phyloP scores from a whole-genome alignment of 805 yeast genomes.

The Pichia thaimueangensis region DNA sequence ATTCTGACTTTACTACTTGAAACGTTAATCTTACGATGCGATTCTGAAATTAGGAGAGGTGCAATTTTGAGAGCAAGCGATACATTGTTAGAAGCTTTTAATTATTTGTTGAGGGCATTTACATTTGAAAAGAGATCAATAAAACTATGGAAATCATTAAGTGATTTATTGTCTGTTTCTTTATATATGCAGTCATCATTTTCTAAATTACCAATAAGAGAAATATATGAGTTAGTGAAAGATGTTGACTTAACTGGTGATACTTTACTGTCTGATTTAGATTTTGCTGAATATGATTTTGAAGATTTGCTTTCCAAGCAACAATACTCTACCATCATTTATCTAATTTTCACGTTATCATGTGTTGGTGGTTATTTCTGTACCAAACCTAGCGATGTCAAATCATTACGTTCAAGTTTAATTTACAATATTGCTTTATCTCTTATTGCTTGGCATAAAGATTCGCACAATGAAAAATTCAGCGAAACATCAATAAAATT shows the following conservation, averaged over 20 bases:
- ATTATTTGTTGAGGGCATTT: slow-evolving; percentile 19
- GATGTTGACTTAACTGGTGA: neutral
- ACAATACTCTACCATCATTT: neutral
- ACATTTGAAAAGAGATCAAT: slow-evolving; percentile 33
- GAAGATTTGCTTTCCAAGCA: slow-evolving; percentile 30
- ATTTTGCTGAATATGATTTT: neutral
- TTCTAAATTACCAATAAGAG: slow-evolving; percentile 40
- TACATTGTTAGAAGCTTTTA: slow-evolving; percentile 34
- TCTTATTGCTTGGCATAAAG: slow-evolving; percentile 41
- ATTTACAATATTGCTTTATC: slow-evolving; percentile 70
- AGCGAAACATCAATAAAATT: slow-evolving; percentile 49
- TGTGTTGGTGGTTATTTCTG: slow-evolving; percentile 10
- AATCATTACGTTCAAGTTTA: slow-evolving; percentile 46
- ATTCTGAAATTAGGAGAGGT: slow-evolving; percentile 48
- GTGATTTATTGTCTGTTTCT: slow-evolving; percentile 50
- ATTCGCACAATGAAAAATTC: slow-evolving; percentile 18
- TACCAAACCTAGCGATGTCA: slow-evolving; percentile 31
- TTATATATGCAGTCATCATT: slow-evolving; percentile 49
- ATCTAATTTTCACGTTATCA: slow-evolving; percentile 34
- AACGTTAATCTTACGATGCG: slow-evolving; percentile 49
- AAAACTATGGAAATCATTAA: slow-evolving; percentile 60
- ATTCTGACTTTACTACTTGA: slow-evolving; percentile 50
- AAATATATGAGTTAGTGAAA: slow-evolving; percentile 27
- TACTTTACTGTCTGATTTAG: slow-evolving; percentile 6
- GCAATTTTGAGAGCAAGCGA: slow-evolving; percentile 62